Conservation (phyloP, 2,329 filamentous ascomycete genomes). For the Nigrospora sphaerica region DNA sequence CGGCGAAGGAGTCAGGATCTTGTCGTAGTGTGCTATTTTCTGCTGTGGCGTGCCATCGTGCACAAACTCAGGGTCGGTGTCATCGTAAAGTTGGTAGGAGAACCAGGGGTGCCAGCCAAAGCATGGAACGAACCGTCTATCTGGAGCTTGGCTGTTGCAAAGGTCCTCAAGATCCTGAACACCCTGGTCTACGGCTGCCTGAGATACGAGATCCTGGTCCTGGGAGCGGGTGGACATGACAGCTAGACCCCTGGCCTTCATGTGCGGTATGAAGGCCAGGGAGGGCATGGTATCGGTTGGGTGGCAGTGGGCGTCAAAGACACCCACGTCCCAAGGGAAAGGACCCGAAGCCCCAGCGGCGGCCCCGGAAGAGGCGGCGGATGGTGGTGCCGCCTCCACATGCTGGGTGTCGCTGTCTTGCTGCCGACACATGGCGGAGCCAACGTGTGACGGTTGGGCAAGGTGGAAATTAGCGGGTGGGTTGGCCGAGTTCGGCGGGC, state of each 20-base stretch:
- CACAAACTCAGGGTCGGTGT: conserved; percentile 31
- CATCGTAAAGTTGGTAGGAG: conserved; percentile 67
- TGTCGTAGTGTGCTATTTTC: conserved; percentile 54
- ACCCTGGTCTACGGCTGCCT: conserved; percentile 49
- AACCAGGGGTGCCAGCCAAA: conserved; percentile 91
- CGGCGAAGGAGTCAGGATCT: conserved; percentile 54
- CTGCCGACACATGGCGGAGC: too few species aligned
- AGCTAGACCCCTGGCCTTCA: conserved; percentile 61
- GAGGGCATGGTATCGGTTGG: conserved; percentile 70
- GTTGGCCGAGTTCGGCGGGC: too few species aligned
- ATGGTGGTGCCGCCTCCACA: too few species aligned
- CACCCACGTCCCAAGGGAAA: conserved; percentile 64
- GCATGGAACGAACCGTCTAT: conserved; percentile 53
- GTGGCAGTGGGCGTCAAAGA: conserved; percentile 78
- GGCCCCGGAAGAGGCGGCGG: too few species aligned
- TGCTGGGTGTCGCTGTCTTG: too few species aligned
- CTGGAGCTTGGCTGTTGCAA: conserved; percentile 4
- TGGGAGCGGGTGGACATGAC: conserved; percentile 72
- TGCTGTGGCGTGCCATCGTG: conserved; percentile 28
- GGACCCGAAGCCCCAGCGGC: conserved; percentile 11
- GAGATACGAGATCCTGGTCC: conserved; percentile 66
- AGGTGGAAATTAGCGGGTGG: too few species aligned
- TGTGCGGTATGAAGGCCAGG: conserved; percentile 48
- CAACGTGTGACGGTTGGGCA: too few species aligned
- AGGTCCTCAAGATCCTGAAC: conserved; percentile 25